Evolutionary conservation across 139 green algal genomes (phyloP), one percentile per base, ranked within the genome.

Genomic region (Chlorella vulgaris): DNA sequence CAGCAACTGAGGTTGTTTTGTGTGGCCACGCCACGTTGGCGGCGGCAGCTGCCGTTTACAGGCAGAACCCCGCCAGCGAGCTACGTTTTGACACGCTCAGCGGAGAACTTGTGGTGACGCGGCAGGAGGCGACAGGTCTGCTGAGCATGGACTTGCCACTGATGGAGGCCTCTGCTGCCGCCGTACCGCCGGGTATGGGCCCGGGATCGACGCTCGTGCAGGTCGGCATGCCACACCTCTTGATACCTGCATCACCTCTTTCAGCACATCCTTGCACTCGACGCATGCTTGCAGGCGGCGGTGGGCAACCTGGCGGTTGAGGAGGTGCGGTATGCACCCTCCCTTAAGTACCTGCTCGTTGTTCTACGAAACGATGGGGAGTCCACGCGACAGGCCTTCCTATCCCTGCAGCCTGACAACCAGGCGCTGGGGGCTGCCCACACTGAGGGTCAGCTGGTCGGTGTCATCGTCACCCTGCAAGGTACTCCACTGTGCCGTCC

Each of bases 21-120:
- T 94, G 91, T 74, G 91, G 91, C 15, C 91, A 94, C 84, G 91
- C 91, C 22, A 94, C 91, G 33, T 74, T 94, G 24, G 91, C 91
- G 1, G 22, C 78, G 6, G 85, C 89, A 0, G 78, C 80, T 0
- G 81, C 80, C 0, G 58, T 87, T n/a, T 77, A 51, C 21, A 68
- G 75, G 38, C 28, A 65, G 26, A 77, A 88, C 66, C 7, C 39
- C 1, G 55, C 43, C 1, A 19, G 24, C 15, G 38, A 47, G 67
- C 70, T 88, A 7, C 29, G 50, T 19, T 84, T 87, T 69, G 76
- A 86, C 15, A 87, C 83, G 1, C 53, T 79, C 21, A 89, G 81
- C 58, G 85, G 85, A 2, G 76, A 83, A 67, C 68, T 84, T 8
- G n/a, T 53, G 10, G 82, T 88, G 5, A 62, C 5, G 53, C 74